Evolutionary conservation across 768 basidiomycete genomes (phyloP).

Genomic region (Filobasidium wieringae): DNA sequence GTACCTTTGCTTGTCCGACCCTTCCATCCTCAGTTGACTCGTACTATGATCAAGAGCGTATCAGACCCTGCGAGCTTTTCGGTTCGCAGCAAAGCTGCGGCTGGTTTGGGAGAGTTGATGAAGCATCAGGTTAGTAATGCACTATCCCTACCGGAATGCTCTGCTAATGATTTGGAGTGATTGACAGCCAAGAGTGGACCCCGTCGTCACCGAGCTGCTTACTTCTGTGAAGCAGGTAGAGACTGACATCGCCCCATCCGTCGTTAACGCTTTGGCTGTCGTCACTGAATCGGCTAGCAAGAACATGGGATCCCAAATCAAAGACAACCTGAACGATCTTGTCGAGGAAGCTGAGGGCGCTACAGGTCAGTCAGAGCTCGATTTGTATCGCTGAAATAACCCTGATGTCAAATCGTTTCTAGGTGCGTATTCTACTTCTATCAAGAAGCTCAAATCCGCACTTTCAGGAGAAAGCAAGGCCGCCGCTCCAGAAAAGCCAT

Average conservation of each 20-base stretch:
- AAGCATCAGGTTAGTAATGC: constrained; percentile 44
- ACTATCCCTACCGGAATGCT: not conserved
- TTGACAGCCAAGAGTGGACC: constrained; percentile 74
- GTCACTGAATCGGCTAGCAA: constrained; percentile 59
- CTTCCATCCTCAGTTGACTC: constrained; percentile 95
- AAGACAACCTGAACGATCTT: constrained; percentile 6
- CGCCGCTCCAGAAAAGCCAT: not conserved
- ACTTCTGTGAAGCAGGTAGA: constrained; percentile 43
- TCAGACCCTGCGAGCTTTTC: constrained; percentile 64
- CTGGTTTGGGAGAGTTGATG: constrained; percentile 82
- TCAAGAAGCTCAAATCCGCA: constrained; percentile 4
- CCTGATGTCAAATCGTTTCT: not conserved
- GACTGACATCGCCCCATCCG: constrained; percentile 61
- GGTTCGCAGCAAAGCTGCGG: constrained; percentile 69
- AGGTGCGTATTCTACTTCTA: constrained; percentile 3
- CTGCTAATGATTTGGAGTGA: not conserved
- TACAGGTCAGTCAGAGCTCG: not conserved
- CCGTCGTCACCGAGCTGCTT: constrained; percentile 79
- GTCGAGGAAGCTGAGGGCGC: constrained; percentile 3
- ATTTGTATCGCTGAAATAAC: not conserved
- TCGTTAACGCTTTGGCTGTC: constrained; percentile 61
- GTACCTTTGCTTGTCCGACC: constrained; percentile 87
- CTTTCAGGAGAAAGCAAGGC: not conserved
- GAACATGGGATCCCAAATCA: constrained; percentile 49
- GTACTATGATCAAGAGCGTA: constrained; percentile 88